Percentiles rank a stretch among this genome's conserved stretches.
phyloP scores from a whole-genome alignment of 2,329 filamentous ascomycete species.

The Dactylellina parvicollis region DNA sequence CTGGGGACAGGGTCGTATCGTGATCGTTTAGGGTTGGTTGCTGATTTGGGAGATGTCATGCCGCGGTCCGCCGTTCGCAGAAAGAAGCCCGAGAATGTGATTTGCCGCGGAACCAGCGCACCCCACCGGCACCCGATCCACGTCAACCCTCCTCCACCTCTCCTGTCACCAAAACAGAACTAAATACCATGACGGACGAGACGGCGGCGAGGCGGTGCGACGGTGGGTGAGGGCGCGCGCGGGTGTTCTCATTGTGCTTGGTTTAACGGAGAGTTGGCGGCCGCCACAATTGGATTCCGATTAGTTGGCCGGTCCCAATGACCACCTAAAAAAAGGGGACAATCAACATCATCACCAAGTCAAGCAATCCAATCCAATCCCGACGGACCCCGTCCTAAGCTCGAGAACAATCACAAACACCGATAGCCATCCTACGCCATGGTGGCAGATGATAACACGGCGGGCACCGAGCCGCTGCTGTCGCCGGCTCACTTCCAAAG shows the following conservation, averaged over 20 bases:
- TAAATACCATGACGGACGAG: too few species aligned
- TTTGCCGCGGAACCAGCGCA: conserved; percentile 32
- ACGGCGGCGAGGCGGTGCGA: too few species aligned
- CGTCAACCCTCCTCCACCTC: not conserved
- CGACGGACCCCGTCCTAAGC: too few species aligned
- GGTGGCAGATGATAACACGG: not conserved
- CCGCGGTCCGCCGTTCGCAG: conserved; percentile 14
- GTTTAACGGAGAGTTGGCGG: not conserved
- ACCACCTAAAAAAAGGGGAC: too few species aligned
- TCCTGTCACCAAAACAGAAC: too few species aligned
- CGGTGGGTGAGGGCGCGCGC: too few species aligned
- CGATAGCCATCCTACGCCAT: not conserved
- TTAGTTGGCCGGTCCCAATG: too few species aligned
- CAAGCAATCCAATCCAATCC: too few species aligned
- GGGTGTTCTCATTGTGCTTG: not conserved
- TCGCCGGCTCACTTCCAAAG: conserved; percentile 55
- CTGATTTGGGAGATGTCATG: not conserved
- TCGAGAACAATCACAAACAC: not conserved
- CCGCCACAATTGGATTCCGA: too few species aligned
- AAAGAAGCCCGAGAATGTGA: conserved; percentile 30
- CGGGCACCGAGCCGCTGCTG: conserved; percentile 21
- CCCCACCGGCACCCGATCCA: too few species aligned
- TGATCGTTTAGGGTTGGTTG: not conserved
- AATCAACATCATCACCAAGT: too few species aligned
- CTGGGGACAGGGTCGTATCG: not conserved